These are phyloP conservation scores for Hypoxylon subgilvum DNA, from an alignment of 495 filamentous ascomycete species.

Conservation along the genomic window DNA sequence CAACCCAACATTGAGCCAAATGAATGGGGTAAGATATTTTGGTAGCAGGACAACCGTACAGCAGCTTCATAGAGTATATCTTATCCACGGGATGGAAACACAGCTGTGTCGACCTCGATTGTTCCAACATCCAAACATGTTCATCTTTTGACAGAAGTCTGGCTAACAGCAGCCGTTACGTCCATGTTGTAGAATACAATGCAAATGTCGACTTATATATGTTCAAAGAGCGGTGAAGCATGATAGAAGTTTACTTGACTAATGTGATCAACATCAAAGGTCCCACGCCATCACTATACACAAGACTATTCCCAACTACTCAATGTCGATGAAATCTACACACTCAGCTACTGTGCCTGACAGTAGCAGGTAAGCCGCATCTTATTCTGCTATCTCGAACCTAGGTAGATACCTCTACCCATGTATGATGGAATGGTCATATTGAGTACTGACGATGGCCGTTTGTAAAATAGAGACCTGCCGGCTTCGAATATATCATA, in stretches of 20 bases:
- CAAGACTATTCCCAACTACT: not conserved
- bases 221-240: slow-evolving; percentile 25
- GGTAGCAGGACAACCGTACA: not conserved
- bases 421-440: not conserved
- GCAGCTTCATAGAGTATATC: not conserved
- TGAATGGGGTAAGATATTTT: not conserved
- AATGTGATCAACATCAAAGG: no score
- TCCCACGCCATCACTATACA: no score
- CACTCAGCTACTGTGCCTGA: slow-evolving; percentile 15
- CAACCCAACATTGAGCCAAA: not conserved
- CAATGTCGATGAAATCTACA: slow-evolving; percentile 12
- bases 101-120: slow-evolving; percentile 14
- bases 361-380: slow-evolving; percentile 14
- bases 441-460: slow-evolving; percentile 1
- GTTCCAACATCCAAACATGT: not conserved
- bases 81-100: not conserved
- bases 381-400: not conserved
- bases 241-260: not conserved
- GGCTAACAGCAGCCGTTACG: slow-evolving; percentile 23
- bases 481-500: slow-evolving; percentile 9
- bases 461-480: slow-evolving; percentile 1
- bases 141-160: no score
- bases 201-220: slow-evolving; percentile 16
- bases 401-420: not conserved
- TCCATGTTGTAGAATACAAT: not conserved